Evolutionary conservation across 2,329 filamentous ascomycete species (phyloP), one percentile per base, ranked within the genome.

Genomic region (Fusarium mexicanum): DNA sequence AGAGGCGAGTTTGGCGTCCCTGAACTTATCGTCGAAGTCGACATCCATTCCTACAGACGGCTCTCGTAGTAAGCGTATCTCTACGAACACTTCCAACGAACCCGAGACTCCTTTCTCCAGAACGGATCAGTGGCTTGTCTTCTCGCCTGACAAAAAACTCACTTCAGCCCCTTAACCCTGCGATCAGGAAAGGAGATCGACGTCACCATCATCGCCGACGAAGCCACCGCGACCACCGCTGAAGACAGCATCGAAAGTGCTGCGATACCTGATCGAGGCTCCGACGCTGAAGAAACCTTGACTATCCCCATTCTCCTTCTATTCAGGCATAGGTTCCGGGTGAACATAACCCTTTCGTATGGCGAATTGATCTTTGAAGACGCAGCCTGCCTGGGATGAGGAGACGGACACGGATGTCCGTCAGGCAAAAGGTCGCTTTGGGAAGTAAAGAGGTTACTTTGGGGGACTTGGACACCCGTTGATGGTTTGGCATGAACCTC

Each of bases 1-100:
- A 17, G 41, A 9, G 24, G 41, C 41, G 6, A 12, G 6, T 44
- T 44, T 24, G 16, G 24, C 0, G 6, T 44, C 41, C 22, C 3
- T 44, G 10, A 2, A 11, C 0, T 18, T 18, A 11, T 11, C 10
- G 0, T 4, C 9, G 6, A 43, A 24, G 17, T 8, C 4, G 41
- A 17, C 16, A 4, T 44, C 41, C 16, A 8, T 24, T 14, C 3
- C 16, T 24, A n/a, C 2, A 44, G 41, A 44, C 5, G 2, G 17
- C n/a, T 5, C 2, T 44, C n/a, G 1, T 17, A 12, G n/a, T 24
- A 8, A 12, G 9, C 26, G 26, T 26, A 44, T 44, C 16, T 8
- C 10, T 1, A 24, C 41, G 41, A 44, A 24, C 3, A 7, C 10
- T 24, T 24, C 22, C 2, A 11, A 9, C 41, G 3, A 16, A 17